Evolutionary conservation across 257 asterid genomes (phyloP).

Genomic region (Jaltomata sinuosa): DNA sequence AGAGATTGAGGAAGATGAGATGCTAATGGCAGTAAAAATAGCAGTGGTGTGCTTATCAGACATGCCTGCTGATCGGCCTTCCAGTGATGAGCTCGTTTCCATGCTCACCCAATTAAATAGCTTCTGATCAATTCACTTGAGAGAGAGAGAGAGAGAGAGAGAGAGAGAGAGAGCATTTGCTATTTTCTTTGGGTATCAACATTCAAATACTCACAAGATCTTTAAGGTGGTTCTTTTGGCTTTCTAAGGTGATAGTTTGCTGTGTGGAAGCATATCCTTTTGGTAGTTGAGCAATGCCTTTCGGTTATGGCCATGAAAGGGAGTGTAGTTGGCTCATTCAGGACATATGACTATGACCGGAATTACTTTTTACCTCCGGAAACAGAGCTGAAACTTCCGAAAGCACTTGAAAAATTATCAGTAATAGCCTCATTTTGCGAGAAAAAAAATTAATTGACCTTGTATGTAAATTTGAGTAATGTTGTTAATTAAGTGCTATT

Average conservation of each 20-base stretch:
- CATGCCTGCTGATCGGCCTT: constrained; percentile 86
- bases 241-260: constrained; percentile 24
- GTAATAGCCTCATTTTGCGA: neutral
- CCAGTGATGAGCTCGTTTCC: constrained; percentile 87
- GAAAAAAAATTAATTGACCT: neutral
- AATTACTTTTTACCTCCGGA: neutral
- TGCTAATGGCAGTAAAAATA: constrained; percentile 84
- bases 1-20: constrained; percentile 79
- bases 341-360: neutral
- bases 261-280: constrained; percentile 3
- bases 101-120: constrained; percentile 92
- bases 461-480: neutral
- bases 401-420: neutral
- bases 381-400: neutral
- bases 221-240: constrained; percentile 48
- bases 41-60: constrained; percentile 84
- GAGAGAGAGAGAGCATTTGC: neutral
- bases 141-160: constrained; percentile 8
- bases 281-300: neutral
- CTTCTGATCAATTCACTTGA: constrained; percentile 28
- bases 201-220: neutral
- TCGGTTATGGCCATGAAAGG: neutral
- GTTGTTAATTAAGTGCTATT: neutral
- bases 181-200: neutral
- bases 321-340: neutral